Base-by-base conservation (phyloP, 73 alveolate genomes). In the Uronychia binucleata region DNA sequence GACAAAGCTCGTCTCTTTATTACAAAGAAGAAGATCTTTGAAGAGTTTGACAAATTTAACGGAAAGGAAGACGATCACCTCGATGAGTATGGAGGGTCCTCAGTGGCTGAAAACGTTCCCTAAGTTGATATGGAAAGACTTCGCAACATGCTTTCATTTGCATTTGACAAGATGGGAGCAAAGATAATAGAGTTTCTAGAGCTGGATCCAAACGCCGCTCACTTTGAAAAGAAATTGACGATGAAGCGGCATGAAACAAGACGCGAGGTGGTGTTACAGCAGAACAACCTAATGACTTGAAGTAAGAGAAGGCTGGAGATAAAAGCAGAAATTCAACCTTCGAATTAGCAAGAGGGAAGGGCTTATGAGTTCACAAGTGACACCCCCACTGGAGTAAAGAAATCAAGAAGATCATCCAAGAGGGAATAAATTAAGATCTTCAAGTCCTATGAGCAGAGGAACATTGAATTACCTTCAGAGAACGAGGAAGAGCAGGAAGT, bases 1-100 rank as follows among this genome's bases (percentile, higher is more conserved):
- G 91, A 84, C 78, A 35, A 80, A 58, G 87, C 87, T 13, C 8
- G 87, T 57, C 11, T 29, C 46, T 80, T 57, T 58, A 19, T 25
- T 58, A 5, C 31, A 58, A 80, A 80, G 86, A 80, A 57, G 35
- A 33, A 80, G 34, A 8, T 35, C 76, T 26, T 80, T 34, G 57
- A n/a, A 26, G 75, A 13, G 59, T 30, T 77, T 77, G 67, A 46
- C n/a, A 46, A 11, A 46, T 19, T 19, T 11, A 5, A 46, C 5
- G 19, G n/a, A 46, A 46, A 46, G 5, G 19, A 46, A 5, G n/a
- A 46, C 67, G n/a, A n/a, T n/a, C n/a, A n/a, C n/a, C n/a, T n/a
- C n/a, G n/a, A n/a, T n/a, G n/a, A n/a, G n/a, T n/a, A n/a, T n/a
- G n/a, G n/a, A n/a, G n/a, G n/a, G n/a, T n/a, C n/a, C n/a, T n/a